Base-by-base conservation (phyloP, 495 filamentous ascomycete species). In the Annulohypoxylon stygium region DNA sequence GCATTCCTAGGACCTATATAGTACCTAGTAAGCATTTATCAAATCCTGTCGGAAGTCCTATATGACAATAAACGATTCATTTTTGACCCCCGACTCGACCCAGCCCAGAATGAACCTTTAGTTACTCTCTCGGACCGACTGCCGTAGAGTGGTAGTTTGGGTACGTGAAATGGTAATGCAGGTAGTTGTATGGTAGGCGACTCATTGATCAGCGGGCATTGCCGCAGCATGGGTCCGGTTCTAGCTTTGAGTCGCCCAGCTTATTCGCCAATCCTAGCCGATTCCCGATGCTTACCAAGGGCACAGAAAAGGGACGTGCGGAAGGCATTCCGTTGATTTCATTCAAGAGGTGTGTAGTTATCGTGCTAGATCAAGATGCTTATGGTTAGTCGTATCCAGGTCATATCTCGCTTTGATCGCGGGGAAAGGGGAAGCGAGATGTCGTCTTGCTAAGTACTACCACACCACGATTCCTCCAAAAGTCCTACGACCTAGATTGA, bases 291-390 rank as follows among this genome's bases (percentile, higher is more conserved):
- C 53, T 65, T 64, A 65, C 37, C 37, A 39, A 39, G 23, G 50
- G 58, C n/a, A 18, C 11, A 18, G 37, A 18, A 45, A 10, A 34
- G 26, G 58, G 50, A 33, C 4, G 30, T 41, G 37, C 47, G 18
- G 65, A 47, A 23, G n/a, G 34, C 20, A 47, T 39, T 12, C 20
- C 54, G 26, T 36, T 45, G 20, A 48, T 9, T 18, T 23, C 30
- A 43, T 23, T 14, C 4, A 14, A 7, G 20, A 20, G 26, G 37
- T 47, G 33, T 36, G 34, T 39, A 9, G 33, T 14, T 51, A 45
- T 54, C 50, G 16, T 59, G 45, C 25, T 50, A 43, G 58, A 63
- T 68, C 53, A 9, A 48, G 43, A 60, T 65, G 59, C 50, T 58
- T 39, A 37, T 12, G 45, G 48, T 37, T 25, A 36, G 14, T 26